Conservation (phyloP, 148 eudicot genomes). For the Diospyros kaki region DNA sequence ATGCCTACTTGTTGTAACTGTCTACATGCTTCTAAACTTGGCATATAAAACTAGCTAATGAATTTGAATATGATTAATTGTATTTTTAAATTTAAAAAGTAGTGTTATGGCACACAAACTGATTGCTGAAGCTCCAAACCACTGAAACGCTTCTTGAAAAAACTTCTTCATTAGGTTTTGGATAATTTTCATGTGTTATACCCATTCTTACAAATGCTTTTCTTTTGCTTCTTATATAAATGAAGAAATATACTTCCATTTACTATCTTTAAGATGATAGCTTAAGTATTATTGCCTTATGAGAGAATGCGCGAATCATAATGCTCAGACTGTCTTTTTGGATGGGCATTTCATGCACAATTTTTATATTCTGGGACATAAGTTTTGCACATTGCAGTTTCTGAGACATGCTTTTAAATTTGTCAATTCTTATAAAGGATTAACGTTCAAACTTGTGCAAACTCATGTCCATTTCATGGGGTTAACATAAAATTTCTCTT, state of each 20-base stretch:
- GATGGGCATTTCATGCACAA: neutral
- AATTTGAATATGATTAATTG: no score
- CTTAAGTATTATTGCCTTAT: neutral
- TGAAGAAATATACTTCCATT: neutral
- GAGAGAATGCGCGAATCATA: neutral
- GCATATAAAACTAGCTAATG: no score
- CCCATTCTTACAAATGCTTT: neutral
- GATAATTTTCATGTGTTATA: neutral
- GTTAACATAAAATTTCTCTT: constrained; percentile 3
- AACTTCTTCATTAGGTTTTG: neutral
- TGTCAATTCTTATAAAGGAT: neutral
- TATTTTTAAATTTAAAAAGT: no score
- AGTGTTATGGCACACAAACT: no score
- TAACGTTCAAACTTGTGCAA: neutral
- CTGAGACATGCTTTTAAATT: neutral
- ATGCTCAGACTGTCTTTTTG: neutral
- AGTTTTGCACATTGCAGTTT: neutral
- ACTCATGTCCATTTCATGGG: neutral
- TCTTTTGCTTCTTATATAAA: neutral
- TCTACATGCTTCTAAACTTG: no score
- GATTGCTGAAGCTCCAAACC: neutral
- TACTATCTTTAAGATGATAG: neutral
- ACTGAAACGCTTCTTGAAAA: neutral
- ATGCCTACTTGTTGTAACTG: no score
- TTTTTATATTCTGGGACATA: neutral